These are phyloP conservation scores for Colletotrichum falcatum DNA, from an alignment of 2,329 filamentous ascomycete species.

Conservation along the genomic window DNA sequence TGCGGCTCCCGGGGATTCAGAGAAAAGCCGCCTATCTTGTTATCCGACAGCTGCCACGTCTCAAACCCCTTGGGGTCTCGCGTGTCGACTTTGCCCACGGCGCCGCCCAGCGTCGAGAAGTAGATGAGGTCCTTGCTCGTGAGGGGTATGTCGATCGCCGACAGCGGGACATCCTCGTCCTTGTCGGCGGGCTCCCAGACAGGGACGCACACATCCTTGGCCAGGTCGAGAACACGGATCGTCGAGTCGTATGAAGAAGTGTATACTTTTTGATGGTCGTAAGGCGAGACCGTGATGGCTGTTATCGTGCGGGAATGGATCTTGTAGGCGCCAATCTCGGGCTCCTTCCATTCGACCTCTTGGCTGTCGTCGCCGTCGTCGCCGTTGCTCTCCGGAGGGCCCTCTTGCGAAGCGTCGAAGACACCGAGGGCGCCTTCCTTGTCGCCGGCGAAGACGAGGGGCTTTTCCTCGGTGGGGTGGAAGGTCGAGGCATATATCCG, in stretches of 20 bases:
- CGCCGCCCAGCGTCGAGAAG: conserved; percentile 88
- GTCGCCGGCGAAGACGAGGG: conserved; percentile 92
- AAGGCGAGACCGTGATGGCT: conserved; percentile 81
- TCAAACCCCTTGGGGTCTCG: conserved; percentile 70
- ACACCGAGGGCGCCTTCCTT: conserved; percentile 93
- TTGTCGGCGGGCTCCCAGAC: conserved; percentile 80
- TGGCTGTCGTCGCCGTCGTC: conserved; percentile 77
- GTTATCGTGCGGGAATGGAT: conserved; percentile 90
- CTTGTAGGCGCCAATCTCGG: conserved; percentile 90
- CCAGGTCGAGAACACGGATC: conserved; percentile 86
- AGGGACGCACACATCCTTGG: conserved; percentile 82
- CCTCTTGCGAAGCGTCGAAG: conserved; percentile 85
- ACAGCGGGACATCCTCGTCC: conserved; percentile 81
- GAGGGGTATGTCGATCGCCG: conserved; percentile 82
- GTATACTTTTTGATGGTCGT: conserved; percentile 80
- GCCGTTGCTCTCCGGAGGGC: conserved; percentile 63
- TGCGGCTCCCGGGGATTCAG: conserved; percentile 84
- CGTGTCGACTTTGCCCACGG: conserved; percentile 84
- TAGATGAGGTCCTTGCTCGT: conserved; percentile 80
- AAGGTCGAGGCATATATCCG: conserved; percentile 89
- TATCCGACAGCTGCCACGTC: conserved; percentile 82
- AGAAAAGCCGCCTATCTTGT: conserved; percentile 96
- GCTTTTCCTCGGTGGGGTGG: conserved; percentile 87
- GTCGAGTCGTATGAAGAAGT: conserved; percentile 94
- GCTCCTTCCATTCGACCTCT: conserved; percentile 62